Evolutionary conservation across 1,284 basidiomycete genomes (phyloP), one percentile per base, ranked within the genome.

Genomic region (Apiotrichum porosum): DNA sequence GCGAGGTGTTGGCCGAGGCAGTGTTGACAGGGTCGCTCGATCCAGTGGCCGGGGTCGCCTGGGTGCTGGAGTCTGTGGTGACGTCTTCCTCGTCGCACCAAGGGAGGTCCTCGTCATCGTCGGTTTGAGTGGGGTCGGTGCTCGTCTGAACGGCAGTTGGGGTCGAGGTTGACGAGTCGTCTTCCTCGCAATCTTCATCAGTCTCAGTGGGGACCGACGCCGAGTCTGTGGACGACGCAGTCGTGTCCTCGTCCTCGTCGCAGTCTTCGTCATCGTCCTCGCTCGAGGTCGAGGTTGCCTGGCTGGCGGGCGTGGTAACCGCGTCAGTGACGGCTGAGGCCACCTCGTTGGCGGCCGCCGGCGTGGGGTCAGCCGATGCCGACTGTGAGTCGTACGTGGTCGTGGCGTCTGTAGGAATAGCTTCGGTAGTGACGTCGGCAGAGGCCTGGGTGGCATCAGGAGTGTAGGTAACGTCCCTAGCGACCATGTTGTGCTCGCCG

Each of bases 201-300:
- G 30, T 28, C 23, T 2, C 32, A 19, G 47, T 15, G 24, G 32
- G 5, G 37, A 10, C 23, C 17, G 34, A 18, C 14, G 21, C 9
- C 9, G 82, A 77, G 14, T 76, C 62, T 8, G 75, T 73, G 15
- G 74, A 73, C 4, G 49, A 32, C 77, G 79, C 9, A 22, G 57
- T 40, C 13, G 42, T 12, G 21, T 33, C 31, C n/a, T 30, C 36
- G 31, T 41, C 45, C 17, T 52, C 50, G 22, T 51, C 49, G 18
- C 32, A 36, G 43, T 42, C 44, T 23, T 23, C 21, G 30, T 48
- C 35, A 26, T 30, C 33, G 5, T 21, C 34, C 15, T 21, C 36
- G 14, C 30, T 18, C 15, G 19, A 17, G 24, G 14, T 28, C 17
- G 26, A 10, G 26, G 15, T 37, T 15, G 21, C 22, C n/a, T n/a